A percentile compares a stretch with the other conserved stretches of the same genome.
phyloP scores from a whole-genome alignment of 306 rosid genomes.

The Vigna radiata region DNA sequence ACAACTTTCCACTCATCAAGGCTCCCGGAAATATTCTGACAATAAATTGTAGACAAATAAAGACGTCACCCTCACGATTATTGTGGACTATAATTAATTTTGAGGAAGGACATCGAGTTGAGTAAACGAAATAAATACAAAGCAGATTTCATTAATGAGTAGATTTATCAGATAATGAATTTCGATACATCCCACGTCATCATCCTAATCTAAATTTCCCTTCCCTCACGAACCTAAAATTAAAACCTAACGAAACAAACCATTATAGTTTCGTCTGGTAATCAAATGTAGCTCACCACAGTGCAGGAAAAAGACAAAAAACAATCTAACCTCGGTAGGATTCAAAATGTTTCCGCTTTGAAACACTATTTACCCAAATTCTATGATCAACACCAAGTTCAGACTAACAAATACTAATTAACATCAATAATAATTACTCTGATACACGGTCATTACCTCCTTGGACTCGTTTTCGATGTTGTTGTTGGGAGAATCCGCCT shows the following conservation, averaged over 20 bases:
- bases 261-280: background rate
- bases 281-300: conserved; percentile 7
- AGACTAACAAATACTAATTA: background rate
- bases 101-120: background rate
- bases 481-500: conserved; percentile 47
- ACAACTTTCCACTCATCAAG: background rate
- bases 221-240: conserved; percentile 21
- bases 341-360: background rate
- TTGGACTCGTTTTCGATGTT: conserved; percentile 52
- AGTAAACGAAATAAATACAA: background rate
- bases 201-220: conserved; percentile 7
- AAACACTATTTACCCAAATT: background rate
- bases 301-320: background rate
- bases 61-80: background rate
- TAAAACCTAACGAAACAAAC: conserved; percentile 26
- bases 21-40: background rate
- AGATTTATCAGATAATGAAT: background rate
- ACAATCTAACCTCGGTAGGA: background rate
- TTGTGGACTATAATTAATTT: conserved; percentile 13
- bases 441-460: conserved; percentile 58
- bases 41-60: background rate
- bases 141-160: background rate
- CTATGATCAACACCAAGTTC: background rate
- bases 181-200: conserved; percentile 5
- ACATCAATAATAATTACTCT: background rate